These are phyloP conservation scores for Eucalyptus regnans DNA, from an alignment of 345 rosid genomes.

Conservation along the genomic window DNA sequence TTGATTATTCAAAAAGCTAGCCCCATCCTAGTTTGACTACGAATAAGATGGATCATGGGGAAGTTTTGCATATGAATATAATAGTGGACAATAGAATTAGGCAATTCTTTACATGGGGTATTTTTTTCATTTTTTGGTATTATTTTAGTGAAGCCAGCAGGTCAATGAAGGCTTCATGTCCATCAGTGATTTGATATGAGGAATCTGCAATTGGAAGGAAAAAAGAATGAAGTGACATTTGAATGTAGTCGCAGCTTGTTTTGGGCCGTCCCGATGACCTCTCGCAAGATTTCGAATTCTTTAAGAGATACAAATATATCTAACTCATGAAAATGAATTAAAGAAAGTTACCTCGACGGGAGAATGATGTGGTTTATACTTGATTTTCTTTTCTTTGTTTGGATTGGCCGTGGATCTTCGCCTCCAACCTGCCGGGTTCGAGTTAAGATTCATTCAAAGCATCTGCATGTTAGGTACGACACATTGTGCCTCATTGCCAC, in stretches of 20 bases:
- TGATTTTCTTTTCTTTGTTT: not conserved
- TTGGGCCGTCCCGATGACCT: rapidly evolving
- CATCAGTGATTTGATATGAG: not conserved
- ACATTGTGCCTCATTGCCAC: not conserved
- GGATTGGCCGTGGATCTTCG: not conserved
- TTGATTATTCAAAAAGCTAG: not conserved
- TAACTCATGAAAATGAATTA: not conserved
- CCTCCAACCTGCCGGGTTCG: rapidly evolving
- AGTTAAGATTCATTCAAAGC: not conserved
- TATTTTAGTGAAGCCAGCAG: not conserved
- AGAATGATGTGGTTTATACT: not conserved
- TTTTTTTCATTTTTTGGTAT: not conserved
- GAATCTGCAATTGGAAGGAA: not conserved
- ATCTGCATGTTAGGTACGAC: not conserved
- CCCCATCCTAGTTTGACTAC: not conserved
- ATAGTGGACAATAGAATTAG: not conserved
- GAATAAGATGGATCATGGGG: not conserved
- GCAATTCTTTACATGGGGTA: not conserved
- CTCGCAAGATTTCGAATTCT: not conserved
- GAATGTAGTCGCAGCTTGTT: not conserved
- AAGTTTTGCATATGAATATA: not conserved
- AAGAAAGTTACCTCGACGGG: not conserved
- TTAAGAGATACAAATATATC: not conserved
- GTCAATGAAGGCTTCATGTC: not conserved
- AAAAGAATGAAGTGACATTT: not conserved